Percentiles rank a stretch among this genome's conserved stretches.
These are phyloP conservation scores for Pneumocystis wakefieldiae DNA, from an alignment of 1,139 yeast genomes.

Conservation along the genomic window DNA sequence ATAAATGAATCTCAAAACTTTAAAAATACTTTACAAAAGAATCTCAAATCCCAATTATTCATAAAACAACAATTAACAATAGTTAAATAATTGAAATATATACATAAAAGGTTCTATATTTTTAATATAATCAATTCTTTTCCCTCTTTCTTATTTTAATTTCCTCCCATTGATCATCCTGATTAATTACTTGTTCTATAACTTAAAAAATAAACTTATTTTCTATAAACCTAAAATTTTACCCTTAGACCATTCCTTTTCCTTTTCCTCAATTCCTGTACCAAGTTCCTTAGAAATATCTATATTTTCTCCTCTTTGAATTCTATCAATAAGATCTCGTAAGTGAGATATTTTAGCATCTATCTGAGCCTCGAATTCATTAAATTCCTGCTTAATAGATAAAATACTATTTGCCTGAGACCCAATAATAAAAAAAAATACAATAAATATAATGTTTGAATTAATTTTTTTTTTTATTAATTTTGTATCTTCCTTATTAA, in stretches of 20 bases:
- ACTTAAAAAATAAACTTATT: neutral
- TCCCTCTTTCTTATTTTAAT: neutral
- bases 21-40: too few relatives aligned
- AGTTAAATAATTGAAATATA: neutral
- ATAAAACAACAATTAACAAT: too few relatives aligned
- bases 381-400: neutral
- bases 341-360: neutral
- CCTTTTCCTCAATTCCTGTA: slow-evolving; percentile 14
- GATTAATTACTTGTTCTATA: neutral
- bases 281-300: slow-evolving; percentile 15
- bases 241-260: slow-evolving; percentile 14
- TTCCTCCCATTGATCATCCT: neutral
- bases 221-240: neutral
- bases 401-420: slow-evolving; percentile 1
- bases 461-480: neutral
- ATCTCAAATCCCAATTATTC: too few relatives aligned
- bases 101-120: neutral
- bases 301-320: slow-evolving; percentile 13
- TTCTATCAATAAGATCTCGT: slow-evolving; percentile 5
- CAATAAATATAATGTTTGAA: neutral
- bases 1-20: too few relatives aligned
- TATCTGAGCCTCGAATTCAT: neutral
- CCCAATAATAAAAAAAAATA: neutral
- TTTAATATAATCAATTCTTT: neutral
- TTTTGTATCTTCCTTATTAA: neutral